Evolutionary conservation across 2,329 filamentous ascomycete species (phyloP).

Genomic region (Fusarium goolgardi): DNA sequence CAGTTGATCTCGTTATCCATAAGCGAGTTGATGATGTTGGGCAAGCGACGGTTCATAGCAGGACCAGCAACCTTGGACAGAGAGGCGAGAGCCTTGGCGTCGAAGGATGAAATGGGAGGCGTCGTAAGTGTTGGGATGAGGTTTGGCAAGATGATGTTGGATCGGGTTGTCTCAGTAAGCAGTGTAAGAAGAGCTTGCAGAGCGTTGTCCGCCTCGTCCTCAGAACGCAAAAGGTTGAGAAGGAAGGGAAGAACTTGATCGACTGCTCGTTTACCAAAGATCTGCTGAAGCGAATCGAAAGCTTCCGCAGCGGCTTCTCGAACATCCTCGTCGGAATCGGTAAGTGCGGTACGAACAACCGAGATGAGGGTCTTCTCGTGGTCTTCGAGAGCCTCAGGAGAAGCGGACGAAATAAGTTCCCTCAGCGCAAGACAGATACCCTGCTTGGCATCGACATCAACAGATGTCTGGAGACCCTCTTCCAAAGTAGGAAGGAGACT

Average conservation of each 20-base stretch:
- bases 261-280: conserved; percentile 92
- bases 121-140: conserved; percentile 93
- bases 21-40: conserved; percentile 89
- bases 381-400: conserved; percentile 88
- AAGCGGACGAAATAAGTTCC: conserved; percentile 91
- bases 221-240: conserved; percentile 86
- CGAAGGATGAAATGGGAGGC: conserved; percentile 92
- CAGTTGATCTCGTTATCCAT: conserved; percentile 90
- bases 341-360: conserved; percentile 91
- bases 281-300: conserved; percentile 93
- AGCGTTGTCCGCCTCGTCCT: conserved; percentile 90
- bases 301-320: conserved; percentile 96
- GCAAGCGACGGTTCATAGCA: conserved; percentile 90
- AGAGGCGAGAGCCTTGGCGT: conserved; percentile 92
- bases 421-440: conserved; percentile 97
- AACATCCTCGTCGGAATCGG: conserved; percentile 89
- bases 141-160: conserved; percentile 96
- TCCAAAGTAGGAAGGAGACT: conserved; percentile 91
- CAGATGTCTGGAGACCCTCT: conserved; percentile 87
- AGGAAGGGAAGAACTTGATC: conserved; percentile 95
- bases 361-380: conserved; percentile 96
- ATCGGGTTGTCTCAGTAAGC: conserved; percentile 90
- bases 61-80: conserved; percentile 90
- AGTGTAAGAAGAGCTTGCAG: conserved; percentile 92
- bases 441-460: conserved; percentile 92